Conservation (phyloP, 257 asterid species). For the Solanum dulcamara region DNA sequence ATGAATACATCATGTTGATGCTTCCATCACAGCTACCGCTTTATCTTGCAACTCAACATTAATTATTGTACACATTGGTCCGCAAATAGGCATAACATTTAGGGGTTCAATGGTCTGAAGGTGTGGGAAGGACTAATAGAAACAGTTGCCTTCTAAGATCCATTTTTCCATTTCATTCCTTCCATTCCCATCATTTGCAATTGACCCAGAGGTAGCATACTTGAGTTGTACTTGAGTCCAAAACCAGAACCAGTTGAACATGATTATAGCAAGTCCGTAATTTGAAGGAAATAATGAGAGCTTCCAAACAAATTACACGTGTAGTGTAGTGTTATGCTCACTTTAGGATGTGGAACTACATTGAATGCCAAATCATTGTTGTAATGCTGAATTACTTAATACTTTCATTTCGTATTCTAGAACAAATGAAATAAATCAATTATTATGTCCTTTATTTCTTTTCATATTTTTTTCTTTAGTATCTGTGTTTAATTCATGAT, state of each 20-base stretch:
- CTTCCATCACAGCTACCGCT: neutral
- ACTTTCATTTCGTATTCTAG: neutral
- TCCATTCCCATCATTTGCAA: neutral
- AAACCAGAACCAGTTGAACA: neutral
- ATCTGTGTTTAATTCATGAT: neutral
- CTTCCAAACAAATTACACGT: neutral
- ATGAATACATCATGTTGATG: neutral
- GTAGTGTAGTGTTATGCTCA: neutral
- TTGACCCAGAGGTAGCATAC: neutral
- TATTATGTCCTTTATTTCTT: neutral
- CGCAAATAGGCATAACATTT: neutral
- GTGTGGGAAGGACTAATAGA: neutral
- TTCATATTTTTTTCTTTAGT: neutral
- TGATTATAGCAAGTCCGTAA: neutral
- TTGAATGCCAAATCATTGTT: neutral
- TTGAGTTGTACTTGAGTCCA: neutral
- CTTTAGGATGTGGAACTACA: neutral
- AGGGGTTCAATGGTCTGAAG: neutral
- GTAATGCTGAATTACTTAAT: neutral
- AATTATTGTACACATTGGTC: neutral
- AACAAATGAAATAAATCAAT: neutral
- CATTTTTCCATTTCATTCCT: neutral
- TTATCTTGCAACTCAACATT: neutral
- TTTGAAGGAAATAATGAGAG: neutral
- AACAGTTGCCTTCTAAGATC: neutral